Percentiles rank a stretch among this genome's conserved stretches.
Evolutionary conservation across 2,329 filamentous ascomycete species (phyloP).

Genomic region (Aspergillus luchuensis): DNA sequence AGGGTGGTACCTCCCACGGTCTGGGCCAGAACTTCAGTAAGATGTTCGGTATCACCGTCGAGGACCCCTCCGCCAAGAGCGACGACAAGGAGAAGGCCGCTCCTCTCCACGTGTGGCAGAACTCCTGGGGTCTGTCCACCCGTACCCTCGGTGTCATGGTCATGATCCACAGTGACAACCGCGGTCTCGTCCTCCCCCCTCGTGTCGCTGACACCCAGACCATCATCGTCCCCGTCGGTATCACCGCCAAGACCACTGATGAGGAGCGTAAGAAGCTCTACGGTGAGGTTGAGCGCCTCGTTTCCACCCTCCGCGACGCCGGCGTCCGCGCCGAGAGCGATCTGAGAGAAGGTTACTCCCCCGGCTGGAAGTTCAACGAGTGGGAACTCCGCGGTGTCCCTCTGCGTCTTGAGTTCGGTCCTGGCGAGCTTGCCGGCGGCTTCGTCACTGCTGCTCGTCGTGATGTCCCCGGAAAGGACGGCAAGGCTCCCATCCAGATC

Average conservation of each 20-base stretch:
- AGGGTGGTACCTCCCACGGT: slow-evolving; percentile 91
- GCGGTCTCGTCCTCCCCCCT: slow-evolving; percentile 89
- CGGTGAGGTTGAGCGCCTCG: slow-evolving; percentile 72
- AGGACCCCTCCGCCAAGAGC: slow-evolving; percentile 74
- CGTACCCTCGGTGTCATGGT: slow-evolving; percentile 98
- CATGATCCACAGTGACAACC: slow-evolving; percentile 96
- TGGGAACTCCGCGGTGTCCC: slow-evolving; percentile 97
- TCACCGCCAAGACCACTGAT: slow-evolving; percentile 81
- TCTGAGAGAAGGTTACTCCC: slow-evolving; percentile 83
- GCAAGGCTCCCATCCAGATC: slow-evolving; percentile 79
- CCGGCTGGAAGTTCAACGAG: slow-evolving; percentile 98
- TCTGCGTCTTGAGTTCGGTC: slow-evolving; percentile 90
- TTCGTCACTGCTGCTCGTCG: slow-evolving; percentile 84
- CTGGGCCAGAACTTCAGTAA: slow-evolving; percentile 98
- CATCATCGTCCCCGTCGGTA: slow-evolving; percentile 86
- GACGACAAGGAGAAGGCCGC: slow-evolving; percentile 67
- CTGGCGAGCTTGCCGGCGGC: slow-evolving; percentile 84
- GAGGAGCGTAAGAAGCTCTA: slow-evolving; percentile 78
- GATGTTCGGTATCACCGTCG: slow-evolving; percentile 98
- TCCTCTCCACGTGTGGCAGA: slow-evolving; percentile 91
- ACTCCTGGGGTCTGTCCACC: slow-evolving; percentile 97
- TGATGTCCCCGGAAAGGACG: slow-evolving; percentile 66
- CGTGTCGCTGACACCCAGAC: slow-evolving; percentile 84
- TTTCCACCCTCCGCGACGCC: slow-evolving; percentile 67
- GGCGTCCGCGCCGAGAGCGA: slow-evolving; percentile 80